A percentile compares a stretch with the other conserved stretches of the same genome.
These are phyloP conservation scores for Plectosphaerella plurivora DNA, from an alignment of 2,329 filamentous ascomycete genomes.

Conservation along the genomic window DNA sequence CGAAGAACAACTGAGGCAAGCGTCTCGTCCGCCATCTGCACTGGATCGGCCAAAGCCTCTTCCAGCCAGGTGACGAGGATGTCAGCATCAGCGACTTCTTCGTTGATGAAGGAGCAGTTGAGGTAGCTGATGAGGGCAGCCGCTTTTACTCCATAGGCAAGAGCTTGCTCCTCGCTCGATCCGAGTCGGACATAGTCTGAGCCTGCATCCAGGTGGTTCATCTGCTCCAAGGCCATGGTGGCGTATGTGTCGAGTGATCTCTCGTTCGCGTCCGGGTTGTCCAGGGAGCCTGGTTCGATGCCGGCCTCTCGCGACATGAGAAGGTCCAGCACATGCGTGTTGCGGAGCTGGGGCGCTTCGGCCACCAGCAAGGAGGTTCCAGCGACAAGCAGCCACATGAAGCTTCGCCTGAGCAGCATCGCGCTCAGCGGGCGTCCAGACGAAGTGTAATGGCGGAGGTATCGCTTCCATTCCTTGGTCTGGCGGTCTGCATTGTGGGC, in stretches of 20 bases:
- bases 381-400: slow-evolving; percentile 78
- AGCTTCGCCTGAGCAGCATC: slow-evolving; percentile 85
- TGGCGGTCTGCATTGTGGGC: slow-evolving; percentile 60
- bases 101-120: slow-evolving; percentile 78
- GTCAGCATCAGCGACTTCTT: slow-evolving; percentile 75
- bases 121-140: slow-evolving; percentile 78
- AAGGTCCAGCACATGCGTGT: slow-evolving; percentile 67
- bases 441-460: slow-evolving; percentile 76
- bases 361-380: slow-evolving; percentile 70
- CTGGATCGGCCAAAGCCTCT: slow-evolving; percentile 69
- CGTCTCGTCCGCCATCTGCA: slow-evolving; percentile 75
- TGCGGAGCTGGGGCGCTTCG: slow-evolving; percentile 53
- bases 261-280: slow-evolving; percentile 45
- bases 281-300: slow-evolving; percentile 34
- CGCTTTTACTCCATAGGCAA: slow-evolving; percentile 83
- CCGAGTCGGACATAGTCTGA: slow-evolving; percentile 86
- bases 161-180: slow-evolving; percentile 78
- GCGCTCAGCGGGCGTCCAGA: slow-evolving; percentile 79
- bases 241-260: slow-evolving; percentile 60
- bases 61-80: slow-evolving; percentile 81
- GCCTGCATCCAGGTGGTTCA: slow-evolving; percentile 81
- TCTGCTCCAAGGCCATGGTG: slow-evolving; percentile 72
- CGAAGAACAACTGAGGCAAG: slow-evolving; percentile 77
- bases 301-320: slow-evolving; percentile 57
- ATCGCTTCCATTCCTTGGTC: slow-evolving; percentile 82